Evolutionary conservation across 1,284 basidiomycete species (phyloP).

Genomic region (Sporisorium iseilematis-ciliati): DNA sequence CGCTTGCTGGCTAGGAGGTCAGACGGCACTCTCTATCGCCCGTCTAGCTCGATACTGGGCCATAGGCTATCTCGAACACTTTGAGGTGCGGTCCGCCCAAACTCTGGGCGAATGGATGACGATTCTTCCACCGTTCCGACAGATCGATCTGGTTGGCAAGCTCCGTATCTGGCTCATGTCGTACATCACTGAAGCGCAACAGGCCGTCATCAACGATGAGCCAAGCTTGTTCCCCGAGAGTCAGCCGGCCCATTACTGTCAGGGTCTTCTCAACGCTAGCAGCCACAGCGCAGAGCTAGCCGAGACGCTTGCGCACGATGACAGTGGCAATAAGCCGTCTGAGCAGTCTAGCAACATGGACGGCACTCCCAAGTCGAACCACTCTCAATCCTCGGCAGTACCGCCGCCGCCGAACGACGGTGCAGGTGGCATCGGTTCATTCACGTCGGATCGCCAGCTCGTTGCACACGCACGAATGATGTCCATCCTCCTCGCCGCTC

Average conservation of each 20-base stretch:
- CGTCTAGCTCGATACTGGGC: conserved; percentile 58
- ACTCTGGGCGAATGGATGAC: conserved; percentile 60
- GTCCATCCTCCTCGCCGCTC: conserved; percentile 55
- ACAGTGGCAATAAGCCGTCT: conserved; percentile 5
- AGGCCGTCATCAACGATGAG: conserved; percentile 57
- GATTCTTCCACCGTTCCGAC: conserved; percentile 60
- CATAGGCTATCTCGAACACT: conserved; percentile 58
- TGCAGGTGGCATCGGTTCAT: conserved; percentile 38
- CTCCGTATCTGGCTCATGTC: conserved; percentile 63
- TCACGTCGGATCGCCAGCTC: conserved; percentile 55
- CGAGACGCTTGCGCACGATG: conserved; percentile 3
- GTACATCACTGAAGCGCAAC: conserved; percentile 61
- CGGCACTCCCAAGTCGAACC: conserved; percentile 24
- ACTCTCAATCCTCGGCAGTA: conserved; percentile 22
- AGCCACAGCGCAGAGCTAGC: conserved; percentile 33
- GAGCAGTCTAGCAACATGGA: conserved; percentile 7
- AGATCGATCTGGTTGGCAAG: conserved; percentile 59
- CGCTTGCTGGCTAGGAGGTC: conserved; percentile 56
- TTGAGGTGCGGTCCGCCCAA: conserved; percentile 56
- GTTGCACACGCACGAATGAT: conserved; percentile 59
- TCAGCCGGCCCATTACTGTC: conserved; percentile 53
- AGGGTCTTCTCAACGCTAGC: conserved; percentile 51
- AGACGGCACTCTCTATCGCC: conserved; percentile 45
- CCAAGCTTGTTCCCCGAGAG: conserved; percentile 48
- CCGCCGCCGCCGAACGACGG: conserved; percentile 20